These are phyloP conservation scores for Colletotrichum cordylinicola DNA, from an alignment of 2,329 filamentous ascomycete species.

Conservation along the genomic window DNA sequence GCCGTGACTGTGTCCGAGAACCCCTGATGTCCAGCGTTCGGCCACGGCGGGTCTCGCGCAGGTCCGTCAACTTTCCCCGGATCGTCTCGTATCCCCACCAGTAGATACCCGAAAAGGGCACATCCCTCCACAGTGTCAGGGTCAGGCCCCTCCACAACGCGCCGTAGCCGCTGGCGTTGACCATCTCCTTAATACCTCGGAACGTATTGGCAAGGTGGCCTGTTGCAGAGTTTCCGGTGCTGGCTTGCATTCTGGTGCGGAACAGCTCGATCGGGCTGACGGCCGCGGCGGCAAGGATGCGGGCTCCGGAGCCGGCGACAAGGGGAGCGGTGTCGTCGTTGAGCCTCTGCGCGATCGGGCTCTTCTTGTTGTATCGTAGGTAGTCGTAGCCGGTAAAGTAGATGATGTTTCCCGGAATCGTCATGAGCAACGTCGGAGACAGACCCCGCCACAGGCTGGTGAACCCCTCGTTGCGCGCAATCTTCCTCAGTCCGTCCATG, in stretches of 20 bases:
- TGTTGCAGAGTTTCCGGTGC: slow-evolving; percentile 60
- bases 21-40: slow-evolving; percentile 43
- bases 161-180: slow-evolving; percentile 74
- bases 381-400: slow-evolving; percentile 99
- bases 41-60: slow-evolving; percentile 61
- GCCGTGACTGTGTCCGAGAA: slow-evolving; percentile 46
- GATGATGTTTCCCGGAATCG: slow-evolving; percentile 93
- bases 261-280: slow-evolving; percentile 96
- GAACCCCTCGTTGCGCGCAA: slow-evolving; percentile 89
- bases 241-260: slow-evolving; percentile 88
- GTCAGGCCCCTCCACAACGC: slow-evolving; percentile 91
- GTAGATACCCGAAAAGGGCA: slow-evolving; percentile 95
- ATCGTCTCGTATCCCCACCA: slow-evolving; percentile 97
- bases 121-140: slow-evolving; percentile 93
- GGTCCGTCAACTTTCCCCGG: slow-evolving; percentile 72
- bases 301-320: slow-evolving; percentile 78
- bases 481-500: slow-evolving; percentile 90
- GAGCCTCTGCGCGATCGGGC: slow-evolving; percentile 70
- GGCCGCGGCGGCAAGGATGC: slow-evolving; percentile 79
- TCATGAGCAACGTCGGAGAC: slow-evolving; percentile 94
- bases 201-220: slow-evolving; percentile 83
- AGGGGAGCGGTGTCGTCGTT: slow-evolving; percentile 80
- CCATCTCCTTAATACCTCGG: slow-evolving; percentile 79
- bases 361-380: slow-evolving; percentile 76
- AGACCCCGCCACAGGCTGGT: slow-evolving; percentile 90